Conservation (phyloP, 306 rosid species). For the Fragaria iinumae region DNA sequence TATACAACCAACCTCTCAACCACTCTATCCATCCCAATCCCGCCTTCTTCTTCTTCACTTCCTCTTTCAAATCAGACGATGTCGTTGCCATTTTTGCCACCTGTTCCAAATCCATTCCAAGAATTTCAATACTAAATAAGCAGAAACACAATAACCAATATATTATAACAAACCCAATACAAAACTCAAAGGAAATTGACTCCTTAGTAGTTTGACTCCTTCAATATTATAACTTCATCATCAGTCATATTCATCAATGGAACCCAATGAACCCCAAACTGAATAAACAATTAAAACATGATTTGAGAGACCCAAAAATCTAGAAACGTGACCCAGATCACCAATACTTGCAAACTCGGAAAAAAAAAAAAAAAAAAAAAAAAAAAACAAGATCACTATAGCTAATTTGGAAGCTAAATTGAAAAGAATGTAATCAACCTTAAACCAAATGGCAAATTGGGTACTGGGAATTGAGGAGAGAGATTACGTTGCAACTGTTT, state of each 20-base stretch:
- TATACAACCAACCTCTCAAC: slow-evolving; percentile 4
- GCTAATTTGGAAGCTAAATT: background rate
- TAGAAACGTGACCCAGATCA: too few species aligned
- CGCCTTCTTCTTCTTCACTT: background rate
- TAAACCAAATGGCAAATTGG: background rate
- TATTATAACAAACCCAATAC: too few species aligned
- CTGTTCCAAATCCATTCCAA: background rate
- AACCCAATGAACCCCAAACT: background rate
- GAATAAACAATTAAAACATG: too few species aligned
- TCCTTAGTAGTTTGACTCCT: background rate
- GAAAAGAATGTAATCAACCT: background rate
- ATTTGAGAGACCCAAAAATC: too few species aligned
- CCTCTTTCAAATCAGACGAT: background rate
- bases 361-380: background rate
- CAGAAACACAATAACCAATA: background rate
- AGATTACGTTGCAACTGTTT: background rate
- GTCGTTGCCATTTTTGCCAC: background rate
- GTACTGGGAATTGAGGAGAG: background rate
- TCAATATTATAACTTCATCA: background rate
- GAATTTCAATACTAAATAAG: background rate
- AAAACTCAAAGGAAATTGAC: too few species aligned
- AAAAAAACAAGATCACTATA: background rate
- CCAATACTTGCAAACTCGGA: too few species aligned
- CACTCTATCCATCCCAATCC: slow-evolving; percentile 7
- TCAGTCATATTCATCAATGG: background rate